Base-by-base conservation (phyloP, 1,284 basidiomycete genomes). In the Ustilago esculenta region DNA sequence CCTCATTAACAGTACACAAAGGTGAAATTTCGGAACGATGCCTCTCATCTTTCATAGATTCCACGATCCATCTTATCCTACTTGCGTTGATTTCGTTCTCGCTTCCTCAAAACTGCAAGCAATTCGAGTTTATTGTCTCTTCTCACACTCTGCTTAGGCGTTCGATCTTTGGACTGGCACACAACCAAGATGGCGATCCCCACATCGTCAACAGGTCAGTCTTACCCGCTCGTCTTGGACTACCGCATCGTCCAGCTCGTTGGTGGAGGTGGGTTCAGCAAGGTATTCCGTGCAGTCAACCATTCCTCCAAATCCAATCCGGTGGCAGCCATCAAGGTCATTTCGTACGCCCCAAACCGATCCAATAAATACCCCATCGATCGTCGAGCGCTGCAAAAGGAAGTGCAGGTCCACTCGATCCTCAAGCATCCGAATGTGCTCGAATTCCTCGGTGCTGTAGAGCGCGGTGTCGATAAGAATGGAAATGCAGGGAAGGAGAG, bases 331-430 rank as follows among this genome's bases (percentile, higher is more conserved):
- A 71, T 81, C 66, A 81, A 81, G 45, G 78, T 81, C 48, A 76
- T 81, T 45, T 80, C 78, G 27, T 79, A 77, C 39, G 73, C 75
- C 1, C 67, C 73, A 18, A 50, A 73, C n/a, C 63, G 67, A 0
- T 69, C 77, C 49, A 57, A 58, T 39, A 67, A 68, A 35, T 68
- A 66, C 32, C 75, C 79, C n/a, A 75, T 79, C 49, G 80, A 81
- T 49, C 77, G 77, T 17, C 56, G 74, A 20, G 77, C 80, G 9
- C 59, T 81, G 21, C 77, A 96, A 61, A 96, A 94, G 80, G 95
- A 98, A 83, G 94, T 97, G 82, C 88, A 91, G 49, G 89, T 98
- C 3, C 95, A 98, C 81, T 84, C 88, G 14, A 87, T 87, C 0
- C 84, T 98, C 66, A 92, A 92, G 74, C 90, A 96, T 73, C 61